Evolutionary conservation across 2,329 filamentous ascomycete species (phyloP).

Genomic region (Nakataea oryzae): DNA sequence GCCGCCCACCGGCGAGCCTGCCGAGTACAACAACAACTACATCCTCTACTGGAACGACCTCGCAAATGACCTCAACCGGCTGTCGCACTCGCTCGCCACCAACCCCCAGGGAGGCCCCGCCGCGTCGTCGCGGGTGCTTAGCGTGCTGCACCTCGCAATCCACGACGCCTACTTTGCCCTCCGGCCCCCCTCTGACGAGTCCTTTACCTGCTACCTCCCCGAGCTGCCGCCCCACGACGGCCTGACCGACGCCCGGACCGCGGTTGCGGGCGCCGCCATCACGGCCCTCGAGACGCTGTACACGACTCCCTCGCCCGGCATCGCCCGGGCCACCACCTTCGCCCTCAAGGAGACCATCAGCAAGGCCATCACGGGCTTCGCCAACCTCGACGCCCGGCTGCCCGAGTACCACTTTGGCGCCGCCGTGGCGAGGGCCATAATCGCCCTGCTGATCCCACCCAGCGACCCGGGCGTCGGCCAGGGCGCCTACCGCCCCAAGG

Average conservation of each 20-base stretch:
- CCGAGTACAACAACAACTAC: slow-evolving; percentile 7
- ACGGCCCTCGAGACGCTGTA: slow-evolving; percentile 4
- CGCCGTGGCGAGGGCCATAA: slow-evolving; percentile 2
- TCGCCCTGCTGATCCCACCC: slow-evolving; percentile 5
- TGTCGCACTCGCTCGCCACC: slow-evolving; percentile 6
- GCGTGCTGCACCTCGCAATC: slow-evolving; percentile 7
- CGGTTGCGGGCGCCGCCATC: slow-evolving; percentile 5
- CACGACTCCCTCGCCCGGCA: slow-evolving; percentile 4
- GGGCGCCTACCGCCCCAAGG: slow-evolving; percentile 5
- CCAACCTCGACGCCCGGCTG: slow-evolving; percentile 1
- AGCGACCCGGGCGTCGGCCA: slow-evolving; percentile 6
- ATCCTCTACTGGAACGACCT: slow-evolving; percentile 7
- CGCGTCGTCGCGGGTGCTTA: slow-evolving; percentile 5
- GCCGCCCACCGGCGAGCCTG: slow-evolving; percentile 5
- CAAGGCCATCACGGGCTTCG: slow-evolving; percentile 2
- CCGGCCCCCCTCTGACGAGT: slow-evolving; percentile 4
- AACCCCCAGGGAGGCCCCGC: slow-evolving; percentile 5
- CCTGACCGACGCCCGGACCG: slow-evolving; percentile 2
- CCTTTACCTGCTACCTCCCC: neutral
- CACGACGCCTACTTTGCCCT: slow-evolving; percentile 7
- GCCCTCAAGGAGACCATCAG: slow-evolving; percentile 4
- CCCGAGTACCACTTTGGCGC: neutral
- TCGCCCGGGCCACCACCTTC: slow-evolving; percentile 5
- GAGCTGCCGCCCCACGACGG: slow-evolving; percentile 6
- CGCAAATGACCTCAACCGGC: slow-evolving; percentile 5